Percentiles rank a stretch among this genome's conserved stretches.
Evolutionary conservation across 1,284 basidiomycete genomes (phyloP).

Genomic region (Pisolithus thermaeus): DNA sequence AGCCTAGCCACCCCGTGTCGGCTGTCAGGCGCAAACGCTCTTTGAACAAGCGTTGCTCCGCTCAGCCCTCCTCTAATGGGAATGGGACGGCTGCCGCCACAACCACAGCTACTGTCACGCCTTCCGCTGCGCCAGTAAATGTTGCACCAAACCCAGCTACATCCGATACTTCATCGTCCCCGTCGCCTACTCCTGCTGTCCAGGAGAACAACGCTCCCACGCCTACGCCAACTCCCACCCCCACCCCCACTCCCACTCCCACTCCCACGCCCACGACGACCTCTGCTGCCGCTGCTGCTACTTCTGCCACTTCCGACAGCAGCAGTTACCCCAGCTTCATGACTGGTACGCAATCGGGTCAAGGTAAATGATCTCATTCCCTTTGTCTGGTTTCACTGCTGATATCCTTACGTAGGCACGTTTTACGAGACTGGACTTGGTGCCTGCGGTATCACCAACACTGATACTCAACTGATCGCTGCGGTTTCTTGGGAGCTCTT

Average conservation of each 20-base stretch:
- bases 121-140: constrained; percentile 2
- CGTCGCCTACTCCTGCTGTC: constrained; percentile 11
- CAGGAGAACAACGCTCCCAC: constrained; percentile 1
- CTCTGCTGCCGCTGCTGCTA: constrained; percentile 13
- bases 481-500: constrained; percentile 57
- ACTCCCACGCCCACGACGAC: constrained; percentile 14
- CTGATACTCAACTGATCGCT: constrained; percentile 47
- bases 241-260: constrained; percentile 12
- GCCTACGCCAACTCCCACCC: constrained; percentile 11
- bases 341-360: constrained; percentile 43
- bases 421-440: constrained; percentile 59
- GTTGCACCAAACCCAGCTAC: constrained; percentile 18
- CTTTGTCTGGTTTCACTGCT: neutral
- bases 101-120: neutral
- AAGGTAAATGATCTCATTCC: constrained; percentile 33
- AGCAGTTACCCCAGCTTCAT: constrained; percentile 30
- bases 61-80: constrained; percentile 12
- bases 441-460: constrained; percentile 62
- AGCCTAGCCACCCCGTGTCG: constrained; percentile 30
- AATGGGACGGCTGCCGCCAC: constrained; percentile 9
- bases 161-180: constrained; percentile 14
- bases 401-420: constrained; percentile 35
- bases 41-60: constrained; percentile 39
- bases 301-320: constrained; percentile 8
- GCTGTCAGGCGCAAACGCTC: constrained; percentile 29